Conservation (phyloP, 169 alveolate genomes). For the Plasmodium gallinaceum region DNA sequence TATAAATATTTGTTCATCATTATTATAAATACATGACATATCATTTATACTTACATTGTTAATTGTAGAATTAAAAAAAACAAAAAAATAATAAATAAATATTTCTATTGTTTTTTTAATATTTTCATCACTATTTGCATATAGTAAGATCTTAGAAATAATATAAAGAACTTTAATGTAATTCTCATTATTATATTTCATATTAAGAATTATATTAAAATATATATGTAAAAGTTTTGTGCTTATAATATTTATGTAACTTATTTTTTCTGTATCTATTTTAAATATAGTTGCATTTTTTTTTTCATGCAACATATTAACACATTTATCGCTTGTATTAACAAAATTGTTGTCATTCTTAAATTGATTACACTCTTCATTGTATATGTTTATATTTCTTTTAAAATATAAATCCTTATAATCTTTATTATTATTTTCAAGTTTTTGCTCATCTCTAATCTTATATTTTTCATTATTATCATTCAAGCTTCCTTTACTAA, state of each 20-base stretch:
- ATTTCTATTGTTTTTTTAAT: constrained; percentile 39
- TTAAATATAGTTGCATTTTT: constrained; percentile 2
- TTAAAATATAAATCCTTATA: too few species aligned
- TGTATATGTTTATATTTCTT: neutral
- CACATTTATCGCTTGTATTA: neutral
- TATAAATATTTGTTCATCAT: constrained; percentile 21
- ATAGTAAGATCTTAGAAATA: constrained; percentile 43
- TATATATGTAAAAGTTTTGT: constrained; percentile 42
- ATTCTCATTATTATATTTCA: constrained; percentile 52
- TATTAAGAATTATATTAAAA: constrained; percentile 24
- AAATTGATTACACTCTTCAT: neutral
- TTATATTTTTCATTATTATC: neutral
- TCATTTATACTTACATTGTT: constrained; percentile 20
- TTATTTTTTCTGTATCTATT: constrained; percentile 15
- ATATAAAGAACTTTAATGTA: constrained; percentile 48
- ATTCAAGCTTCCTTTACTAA: neutral
- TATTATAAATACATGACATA: constrained; percentile 28
- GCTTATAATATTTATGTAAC: constrained; percentile 13
- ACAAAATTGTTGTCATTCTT: neutral
- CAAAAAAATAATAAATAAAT: constrained; percentile 40
- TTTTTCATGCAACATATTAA: neutral
- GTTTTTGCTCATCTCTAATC: neutral
- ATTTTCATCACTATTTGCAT: constrained; percentile 51
- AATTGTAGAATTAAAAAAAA: constrained; percentile 48
- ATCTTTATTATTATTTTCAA: neutral